Evolutionary conservation across 106 monocot genomes (phyloP), one percentile per base, ranked within the genome.

Genomic region (Ottelia alismoides): DNA sequence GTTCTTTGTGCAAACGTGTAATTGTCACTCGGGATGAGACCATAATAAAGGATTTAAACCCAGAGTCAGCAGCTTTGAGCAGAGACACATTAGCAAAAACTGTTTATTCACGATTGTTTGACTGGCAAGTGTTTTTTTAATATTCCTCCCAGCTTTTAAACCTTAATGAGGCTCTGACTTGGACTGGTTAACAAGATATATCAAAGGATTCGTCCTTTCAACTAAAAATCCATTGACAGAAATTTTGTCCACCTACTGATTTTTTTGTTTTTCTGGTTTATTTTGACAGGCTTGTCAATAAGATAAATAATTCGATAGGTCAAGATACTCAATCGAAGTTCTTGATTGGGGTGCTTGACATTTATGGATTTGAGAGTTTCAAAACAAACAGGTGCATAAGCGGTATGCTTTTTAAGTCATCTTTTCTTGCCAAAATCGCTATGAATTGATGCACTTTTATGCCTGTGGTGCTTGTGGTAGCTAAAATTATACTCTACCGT

Each of bases 51-150:
- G 57, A 59, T 59, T 65, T 88, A 56, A 79, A 74, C 65, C 79
- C 79, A 27, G 66, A 63, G 31, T 52, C 76, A 76, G 88, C 88
- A 18, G 32, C 61, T 18, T 60, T 70, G 12, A 83, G 74, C 58
- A 73, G 88, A 74, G 88, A 88, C 74, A 76, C 88, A 11, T 62
- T 88, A 60, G 88, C 88, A 49, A 88, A 88, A 58, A 78, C 65
- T 68, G 76, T 88, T 28, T 88, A 88, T 62, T 75, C 83, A 47
- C 72, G 76, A 14, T 47, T 88, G 23, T 88, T 88, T 80, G 88
- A 88, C 63, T 88, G 88, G 87, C 71, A 66, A 50, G 56, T 61
- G 5, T 28, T 58, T 51, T 18, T 55, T 2, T 14, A 19, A 14
- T 52, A n/a, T n/a, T n/a, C n/a, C n/a, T n/a, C n/a, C n/a, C n/a